phyloP scores from a whole-genome alignment of 257 asterid genomes.

The Echium plantagineum region DNA sequence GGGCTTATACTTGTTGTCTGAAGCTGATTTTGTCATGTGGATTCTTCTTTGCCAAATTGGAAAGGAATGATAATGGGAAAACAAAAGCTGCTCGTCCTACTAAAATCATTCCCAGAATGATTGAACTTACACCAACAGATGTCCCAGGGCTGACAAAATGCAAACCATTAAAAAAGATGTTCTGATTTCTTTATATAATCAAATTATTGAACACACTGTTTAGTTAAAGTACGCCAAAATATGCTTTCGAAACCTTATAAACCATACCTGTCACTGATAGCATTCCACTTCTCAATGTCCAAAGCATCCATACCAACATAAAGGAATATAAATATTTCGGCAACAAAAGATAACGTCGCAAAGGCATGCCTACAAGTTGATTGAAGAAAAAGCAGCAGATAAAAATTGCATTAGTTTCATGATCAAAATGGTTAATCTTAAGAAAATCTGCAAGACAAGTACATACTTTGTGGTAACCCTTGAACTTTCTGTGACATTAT shows the following conservation, averaged over 20 bases:
- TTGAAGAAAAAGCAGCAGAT: slow-evolving; percentile 4
- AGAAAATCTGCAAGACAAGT: neutral
- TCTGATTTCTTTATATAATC: neutral
- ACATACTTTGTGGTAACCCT: slow-evolving; percentile 90
- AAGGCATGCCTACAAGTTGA: slow-evolving; percentile 69
- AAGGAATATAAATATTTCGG: slow-evolving; percentile 87
- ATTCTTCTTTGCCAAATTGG: slow-evolving; percentile 75
- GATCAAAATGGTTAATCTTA: neutral
- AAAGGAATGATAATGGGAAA: slow-evolving; percentile 75
- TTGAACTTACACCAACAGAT: slow-evolving; percentile 60
- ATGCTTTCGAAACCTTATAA: slow-evolving; percentile 2
- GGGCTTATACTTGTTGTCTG: slow-evolving; percentile 60
- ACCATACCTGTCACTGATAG: slow-evolving; percentile 68
- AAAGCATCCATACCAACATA: slow-evolving; percentile 98
- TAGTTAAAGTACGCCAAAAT: neutral
- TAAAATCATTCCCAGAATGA: slow-evolving; percentile 71
- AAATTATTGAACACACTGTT: too few relatives aligned
- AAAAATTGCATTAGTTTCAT: neutral
- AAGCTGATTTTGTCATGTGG: slow-evolving; percentile 47
- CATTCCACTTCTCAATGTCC: slow-evolving; percentile 92
- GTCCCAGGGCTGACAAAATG: slow-evolving; percentile 49
- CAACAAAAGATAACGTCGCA: slow-evolving; percentile 86
- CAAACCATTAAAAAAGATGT: neutral
- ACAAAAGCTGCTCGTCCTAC: slow-evolving; percentile 95
- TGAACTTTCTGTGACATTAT: slow-evolving; percentile 95